These are phyloP conservation scores for Piromyces sp. DNA, from an alignment of 192 early-diverging fungal genomes.

Conservation along the genomic window DNA sequence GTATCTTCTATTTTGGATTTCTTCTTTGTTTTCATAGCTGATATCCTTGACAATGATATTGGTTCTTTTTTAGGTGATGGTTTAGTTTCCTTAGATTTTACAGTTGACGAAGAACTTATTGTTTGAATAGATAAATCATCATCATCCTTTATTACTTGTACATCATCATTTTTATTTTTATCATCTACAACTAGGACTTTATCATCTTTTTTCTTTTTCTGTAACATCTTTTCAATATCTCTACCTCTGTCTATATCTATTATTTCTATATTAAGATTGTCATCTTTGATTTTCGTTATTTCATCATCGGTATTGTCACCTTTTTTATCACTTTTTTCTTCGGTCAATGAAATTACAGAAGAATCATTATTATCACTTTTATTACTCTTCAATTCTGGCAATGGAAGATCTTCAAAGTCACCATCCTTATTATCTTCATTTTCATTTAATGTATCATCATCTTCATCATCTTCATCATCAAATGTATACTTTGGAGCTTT, in stretches of 20 bases:
- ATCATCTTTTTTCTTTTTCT: background rate
- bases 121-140: background rate
- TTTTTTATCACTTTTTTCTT: too few species aligned
- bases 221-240: too few species aligned
- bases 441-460: background rate
- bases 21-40: background rate
- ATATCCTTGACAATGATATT: background rate
- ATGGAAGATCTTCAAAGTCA: background rate
- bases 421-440: background rate
- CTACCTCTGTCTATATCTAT: too few species aligned
- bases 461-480: background rate
- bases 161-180: background rate
- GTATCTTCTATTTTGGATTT: background rate
- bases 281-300: too few species aligned
- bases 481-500: background rate
- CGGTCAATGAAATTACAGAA: too few species aligned
- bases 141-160: background rate
- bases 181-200: background rate
- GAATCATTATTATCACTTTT: background rate
- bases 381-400: background rate
- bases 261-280: too few species aligned
- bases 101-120: background rate
- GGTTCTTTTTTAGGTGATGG: background rate
- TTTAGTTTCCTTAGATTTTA: background rate
- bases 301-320: too few species aligned